Evolutionary conservation across 768 basidiomycete genomes (phyloP), one percentile per base, ranked within the genome.

Genomic region (Tulasnella sp.): DNA sequence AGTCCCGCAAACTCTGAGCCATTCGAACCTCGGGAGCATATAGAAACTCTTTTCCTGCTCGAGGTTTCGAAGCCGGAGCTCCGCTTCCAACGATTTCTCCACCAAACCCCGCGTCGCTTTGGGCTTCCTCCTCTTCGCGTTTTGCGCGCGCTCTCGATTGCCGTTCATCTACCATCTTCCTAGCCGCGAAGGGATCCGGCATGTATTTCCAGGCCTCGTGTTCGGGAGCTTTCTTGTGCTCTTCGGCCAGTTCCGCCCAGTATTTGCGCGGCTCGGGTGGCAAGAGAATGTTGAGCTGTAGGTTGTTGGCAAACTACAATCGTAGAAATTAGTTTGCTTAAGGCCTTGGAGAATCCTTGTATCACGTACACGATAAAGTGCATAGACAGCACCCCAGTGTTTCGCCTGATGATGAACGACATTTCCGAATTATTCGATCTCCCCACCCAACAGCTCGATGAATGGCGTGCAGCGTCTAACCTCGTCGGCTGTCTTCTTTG

Each of bases 341-440:
- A n/a, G 9, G 14, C 7, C 12, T 18, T 24, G 34, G 28, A 20
- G 31, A 48, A 37, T 7, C 34, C 44, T 31, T n/a, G 8, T 16
- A 31, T 44, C 75, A 83, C 86, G 87, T 86, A 96, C 95, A 83
- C 96, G 92, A 85, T 96, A 94, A 77, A 97, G 86, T 58, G 94
- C 94, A 83, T 94, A 96, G 3, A 93, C 93, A 22, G 96, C 96
- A 54, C 93, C 96, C 92, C 94, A 96, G 84, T 98, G 96, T 78
- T 92, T 93, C 41, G 96, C 96, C 79, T 80, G 54, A 37, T 41
- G 22, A 79, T 79, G 22, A 42, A 44, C 41, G 44, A 40, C 44
- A 69, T 72, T 44, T 46, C 76, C 31, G 4, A 9, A 79, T 40
- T 79, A 34, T 40, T 58, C 44, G 76, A 50, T 20, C 40, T 28